Percentiles rank a stretch among this genome's conserved stretches.
These are phyloP conservation scores for Carex cristatella DNA, from an alignment of 176 grass and related monocot species.

Conservation along the genomic window DNA sequence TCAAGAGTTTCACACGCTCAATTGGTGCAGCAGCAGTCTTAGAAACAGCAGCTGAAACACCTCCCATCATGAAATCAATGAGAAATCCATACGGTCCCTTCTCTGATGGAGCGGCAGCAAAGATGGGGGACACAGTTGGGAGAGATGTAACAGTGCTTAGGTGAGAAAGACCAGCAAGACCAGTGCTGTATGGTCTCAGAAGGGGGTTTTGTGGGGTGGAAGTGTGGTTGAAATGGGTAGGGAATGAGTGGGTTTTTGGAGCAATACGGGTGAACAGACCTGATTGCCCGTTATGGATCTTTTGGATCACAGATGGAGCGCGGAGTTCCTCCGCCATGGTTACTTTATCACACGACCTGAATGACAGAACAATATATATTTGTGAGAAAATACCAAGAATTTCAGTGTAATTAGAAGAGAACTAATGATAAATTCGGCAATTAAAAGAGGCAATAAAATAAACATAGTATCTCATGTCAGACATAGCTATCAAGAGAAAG, in stretches of 20 bases:
- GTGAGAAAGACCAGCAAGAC: not conserved
- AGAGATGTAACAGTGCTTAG: conserved; percentile 12
- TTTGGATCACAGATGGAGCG: conserved; percentile 28
- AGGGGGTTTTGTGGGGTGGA: not conserved
- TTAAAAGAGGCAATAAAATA: not conserved
- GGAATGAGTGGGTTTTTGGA: conserved; percentile 15
- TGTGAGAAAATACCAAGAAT: not conserved
- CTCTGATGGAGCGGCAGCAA: conserved; percentile 44
- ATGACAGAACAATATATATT: not conserved
- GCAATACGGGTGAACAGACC: conserved; percentile 32
- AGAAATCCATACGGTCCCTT: conserved; percentile 51
- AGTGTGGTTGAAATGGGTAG: conserved; percentile 29
- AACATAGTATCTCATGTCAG: no score
- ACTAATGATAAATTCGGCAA: not conserved
- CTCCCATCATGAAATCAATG: conserved; percentile 57
- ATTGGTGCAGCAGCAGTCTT: conserved; percentile 61
- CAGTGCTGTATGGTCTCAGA: conserved; percentile 20
- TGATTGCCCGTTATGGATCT: conserved; percentile 36
- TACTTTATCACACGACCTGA: conserved; percentile 1
- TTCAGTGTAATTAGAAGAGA: not conserved
- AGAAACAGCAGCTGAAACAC: conserved; percentile 59
- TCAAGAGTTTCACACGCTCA: conserved; percentile 65
- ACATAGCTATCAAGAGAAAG: not conserved
- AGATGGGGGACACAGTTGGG: conserved; percentile 31
- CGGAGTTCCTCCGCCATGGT: conserved; percentile 29